Evolutionary conservation across 257 asterid genomes (phyloP).

Genomic region (Nyctanthes arbortristis): DNA sequence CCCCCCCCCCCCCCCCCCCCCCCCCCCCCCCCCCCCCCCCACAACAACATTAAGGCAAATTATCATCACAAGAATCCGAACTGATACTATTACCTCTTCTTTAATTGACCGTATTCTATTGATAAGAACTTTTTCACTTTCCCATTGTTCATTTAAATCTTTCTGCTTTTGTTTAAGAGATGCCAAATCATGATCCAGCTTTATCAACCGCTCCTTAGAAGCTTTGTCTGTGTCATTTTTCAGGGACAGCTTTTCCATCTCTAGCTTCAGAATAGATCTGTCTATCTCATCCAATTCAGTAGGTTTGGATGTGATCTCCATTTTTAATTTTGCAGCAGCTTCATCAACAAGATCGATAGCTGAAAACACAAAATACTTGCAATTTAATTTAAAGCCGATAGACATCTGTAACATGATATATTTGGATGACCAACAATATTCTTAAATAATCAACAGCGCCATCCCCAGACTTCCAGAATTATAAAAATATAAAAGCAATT

Average conservation of each 20-base stretch:
- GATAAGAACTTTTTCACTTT: conserved; percentile 73
- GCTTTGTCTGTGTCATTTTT: conserved; percentile 83
- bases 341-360: conserved; percentile 97
- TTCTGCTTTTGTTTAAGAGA: conserved; percentile 68
- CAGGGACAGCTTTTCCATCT: conserved; percentile 90
- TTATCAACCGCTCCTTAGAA: conserved; percentile 74
- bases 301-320: conserved; percentile 97
- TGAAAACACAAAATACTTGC: conserved; percentile 29
- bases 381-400: neutral
- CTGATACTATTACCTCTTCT: conserved; percentile 63
- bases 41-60: neutral
- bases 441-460: neutral
- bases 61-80: conserved; percentile 11
- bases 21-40: too few species aligned
- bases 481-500: neutral
- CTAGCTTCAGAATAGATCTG: conserved; percentile 80
- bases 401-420: conserved; percentile 3
- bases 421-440: conserved; percentile 1
- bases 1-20: too few species aligned
- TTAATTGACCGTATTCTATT: conserved; percentile 72
- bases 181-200: conserved; percentile 73
- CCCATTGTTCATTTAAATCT: conserved; percentile 82
- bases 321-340: conserved; percentile 95
- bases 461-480: neutral
- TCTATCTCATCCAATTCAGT: conserved; percentile 81